A percentile compares a stretch with the other conserved stretches of the same genome.
Conservation (phyloP, 2,329 filamentous ascomycete species). For the Paecilomyces variotii region DNA sequence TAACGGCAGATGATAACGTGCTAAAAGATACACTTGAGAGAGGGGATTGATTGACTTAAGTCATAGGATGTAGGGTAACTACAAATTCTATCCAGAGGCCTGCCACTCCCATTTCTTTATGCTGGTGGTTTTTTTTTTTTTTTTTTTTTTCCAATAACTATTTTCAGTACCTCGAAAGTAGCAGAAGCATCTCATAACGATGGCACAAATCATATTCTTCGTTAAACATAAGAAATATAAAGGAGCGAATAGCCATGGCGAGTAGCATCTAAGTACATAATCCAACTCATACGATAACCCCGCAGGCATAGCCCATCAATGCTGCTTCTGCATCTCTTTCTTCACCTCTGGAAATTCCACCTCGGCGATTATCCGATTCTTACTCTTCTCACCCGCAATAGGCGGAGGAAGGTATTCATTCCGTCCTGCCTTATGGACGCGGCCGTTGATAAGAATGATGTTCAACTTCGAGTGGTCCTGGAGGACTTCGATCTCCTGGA, state of each 20-base stretch:
- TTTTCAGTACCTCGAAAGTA: too few relatives aligned
- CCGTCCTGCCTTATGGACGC: slow-evolving; percentile 34
- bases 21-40: background rate
- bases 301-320: background rate
- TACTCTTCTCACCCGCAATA: slow-evolving; percentile 4
- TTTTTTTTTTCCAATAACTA: too few relatives aligned
- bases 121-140: too few relatives aligned
- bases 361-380: slow-evolving; percentile 1
- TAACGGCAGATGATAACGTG: background rate
- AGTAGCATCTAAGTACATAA: too few relatives aligned
- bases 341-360: slow-evolving; percentile 3
- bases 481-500: slow-evolving; percentile 35
- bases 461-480: slow-evolving; percentile 39
- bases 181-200: too few relatives aligned
- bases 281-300: too few relatives aligned
- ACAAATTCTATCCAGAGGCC: too few relatives aligned
- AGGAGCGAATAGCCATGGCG: too few relatives aligned
- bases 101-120: too few relatives aligned
- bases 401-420: background rate
- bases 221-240: too few relatives aligned
- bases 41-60: background rate
- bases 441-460: slow-evolving; percentile 42
- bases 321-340: slow-evolving; percentile 3
- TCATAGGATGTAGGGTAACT: background rate
- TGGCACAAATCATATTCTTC: too few relatives aligned